These are phyloP conservation scores for Xylariaceae sp. DNA, from an alignment of 2,329 filamentous ascomycete species.

Conservation along the genomic window DNA sequence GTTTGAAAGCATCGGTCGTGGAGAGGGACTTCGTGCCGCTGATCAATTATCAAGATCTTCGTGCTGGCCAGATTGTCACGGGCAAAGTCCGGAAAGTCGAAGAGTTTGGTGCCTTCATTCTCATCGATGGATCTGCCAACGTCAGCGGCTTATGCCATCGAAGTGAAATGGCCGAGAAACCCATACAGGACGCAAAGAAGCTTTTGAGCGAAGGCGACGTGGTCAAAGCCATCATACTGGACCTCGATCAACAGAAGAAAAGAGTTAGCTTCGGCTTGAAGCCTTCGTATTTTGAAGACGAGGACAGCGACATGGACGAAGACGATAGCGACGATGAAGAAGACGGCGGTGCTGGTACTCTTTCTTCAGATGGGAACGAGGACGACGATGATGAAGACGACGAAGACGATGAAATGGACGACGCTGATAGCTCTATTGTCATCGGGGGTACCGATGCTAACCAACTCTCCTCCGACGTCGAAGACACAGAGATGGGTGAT, in stretches of 20 bases:
- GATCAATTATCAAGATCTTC: constrained; percentile 71
- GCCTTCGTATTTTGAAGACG: constrained; percentile 77
- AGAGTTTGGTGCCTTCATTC: constrained; percentile 91
- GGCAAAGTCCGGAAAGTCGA: constrained; percentile 92
- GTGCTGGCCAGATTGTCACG: constrained; percentile 75
- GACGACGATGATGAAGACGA: constrained; percentile 40
- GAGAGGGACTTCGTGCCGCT: constrained; percentile 74
- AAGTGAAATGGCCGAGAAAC: constrained; percentile 83
- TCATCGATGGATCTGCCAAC: constrained; percentile 80
- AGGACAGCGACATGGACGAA: constrained; percentile 50
- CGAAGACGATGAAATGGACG: constrained; percentile 45
- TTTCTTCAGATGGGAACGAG: constrained; percentile 35
- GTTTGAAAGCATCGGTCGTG: constrained; percentile 78
- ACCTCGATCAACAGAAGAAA: constrained; percentile 69
- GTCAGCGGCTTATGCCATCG: constrained; percentile 91
- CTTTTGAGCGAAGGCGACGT: constrained; percentile 85
- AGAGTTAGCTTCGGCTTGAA: constrained; percentile 89
- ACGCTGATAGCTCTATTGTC: constrained; percentile 41
- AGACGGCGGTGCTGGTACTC: constrained; percentile 43
- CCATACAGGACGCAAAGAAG: constrained; percentile 78
- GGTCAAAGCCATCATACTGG: constrained; percentile 89
- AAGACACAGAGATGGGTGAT: constrained; percentile 42
- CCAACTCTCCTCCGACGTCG: constrained; percentile 40
- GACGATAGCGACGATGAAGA: constrained; percentile 37
- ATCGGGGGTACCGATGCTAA: constrained; percentile 42